These are phyloP conservation scores for Kentomonas sorsogonicus DNA, from an alignment of 208 protist species.

Conservation along the genomic window DNA sequence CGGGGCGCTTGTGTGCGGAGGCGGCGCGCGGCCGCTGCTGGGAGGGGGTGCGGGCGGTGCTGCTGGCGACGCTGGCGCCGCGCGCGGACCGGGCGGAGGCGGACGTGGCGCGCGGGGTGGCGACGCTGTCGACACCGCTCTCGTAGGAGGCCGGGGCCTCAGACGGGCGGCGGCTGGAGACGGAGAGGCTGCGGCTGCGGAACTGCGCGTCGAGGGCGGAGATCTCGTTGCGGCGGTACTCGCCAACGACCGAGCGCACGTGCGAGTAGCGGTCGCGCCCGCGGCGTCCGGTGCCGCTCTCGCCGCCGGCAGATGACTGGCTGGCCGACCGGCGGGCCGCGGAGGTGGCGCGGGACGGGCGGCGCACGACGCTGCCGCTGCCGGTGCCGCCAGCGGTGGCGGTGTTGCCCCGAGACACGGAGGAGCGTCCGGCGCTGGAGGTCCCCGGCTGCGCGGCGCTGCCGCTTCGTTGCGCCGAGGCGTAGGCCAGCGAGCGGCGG, in stretches of 20 bases:
- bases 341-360: neutral
- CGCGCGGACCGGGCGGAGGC: neutral
- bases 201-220: constrained; percentile 44
- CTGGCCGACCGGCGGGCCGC: constrained; percentile 1
- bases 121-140: neutral
- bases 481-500: neutral
- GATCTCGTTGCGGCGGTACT: constrained; percentile 40
- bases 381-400: neutral
- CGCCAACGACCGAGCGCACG: constrained; percentile 48
- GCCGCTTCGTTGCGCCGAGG: neutral
- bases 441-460: constrained; percentile 22
- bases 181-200: constrained; percentile 11
- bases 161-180: neutral
- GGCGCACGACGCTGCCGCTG: constrained; percentile 7
- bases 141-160: neutral
- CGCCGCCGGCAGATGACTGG: constrained; percentile 1
- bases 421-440: constrained; percentile 3
- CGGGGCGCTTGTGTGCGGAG: constrained; percentile 4
- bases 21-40: neutral
- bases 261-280: constrained; percentile 29
- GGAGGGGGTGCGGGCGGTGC: constrained; percentile 1
- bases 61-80: neutral
- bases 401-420: neutral
- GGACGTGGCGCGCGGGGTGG: neutral
- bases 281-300: constrained; percentile 3